Conservation (phyloP, 2,329 filamentous ascomycete genomes). For the Fusarium hostae region DNA sequence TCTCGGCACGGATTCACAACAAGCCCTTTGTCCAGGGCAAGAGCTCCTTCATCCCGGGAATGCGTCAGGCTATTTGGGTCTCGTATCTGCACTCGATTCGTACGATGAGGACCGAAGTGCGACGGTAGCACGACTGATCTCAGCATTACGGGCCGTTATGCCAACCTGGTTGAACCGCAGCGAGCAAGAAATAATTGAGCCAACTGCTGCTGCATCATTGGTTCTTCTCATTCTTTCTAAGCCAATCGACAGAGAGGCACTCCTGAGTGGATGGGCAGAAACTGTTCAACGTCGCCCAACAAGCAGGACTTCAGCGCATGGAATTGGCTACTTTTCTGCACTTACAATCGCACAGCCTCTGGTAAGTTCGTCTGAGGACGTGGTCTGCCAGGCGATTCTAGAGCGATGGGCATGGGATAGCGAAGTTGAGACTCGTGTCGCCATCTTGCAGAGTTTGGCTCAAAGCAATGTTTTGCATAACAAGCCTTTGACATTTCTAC, state of each 20-base stretch:
- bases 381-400: slow-evolving; percentile 59
- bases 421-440: slow-evolving; percentile 63
- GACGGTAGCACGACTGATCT: slow-evolving; percentile 36
- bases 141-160: slow-evolving; percentile 50
- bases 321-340: slow-evolving; percentile 64
- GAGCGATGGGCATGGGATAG: slow-evolving; percentile 64
- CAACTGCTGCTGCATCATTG: slow-evolving; percentile 63
- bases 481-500: slow-evolving; percentile 55
- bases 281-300: slow-evolving; percentile 51
- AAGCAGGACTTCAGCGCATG: slow-evolving; percentile 52
- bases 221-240: slow-evolving; percentile 60
- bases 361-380: slow-evolving; percentile 39
- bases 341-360: slow-evolving; percentile 62
- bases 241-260: slow-evolving; percentile 49
- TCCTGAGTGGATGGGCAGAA: slow-evolving; percentile 60
- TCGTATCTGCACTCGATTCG: slow-evolving; percentile 38
- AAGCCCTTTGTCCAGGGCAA: slow-evolving; percentile 36
- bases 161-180: slow-evolving; percentile 60
- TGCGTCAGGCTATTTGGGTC: slow-evolving; percentile 30
- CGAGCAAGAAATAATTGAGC: slow-evolving; percentile 61
- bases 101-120: background rate
- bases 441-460: slow-evolving; percentile 66
- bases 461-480: slow-evolving; percentile 58
- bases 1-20: slow-evolving; percentile 22
- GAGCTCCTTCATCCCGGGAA: slow-evolving; percentile 40